Evolutionary conservation across 2,329 filamentous ascomycete species (phyloP).

Genomic region (Cryphonectria japonica): DNA sequence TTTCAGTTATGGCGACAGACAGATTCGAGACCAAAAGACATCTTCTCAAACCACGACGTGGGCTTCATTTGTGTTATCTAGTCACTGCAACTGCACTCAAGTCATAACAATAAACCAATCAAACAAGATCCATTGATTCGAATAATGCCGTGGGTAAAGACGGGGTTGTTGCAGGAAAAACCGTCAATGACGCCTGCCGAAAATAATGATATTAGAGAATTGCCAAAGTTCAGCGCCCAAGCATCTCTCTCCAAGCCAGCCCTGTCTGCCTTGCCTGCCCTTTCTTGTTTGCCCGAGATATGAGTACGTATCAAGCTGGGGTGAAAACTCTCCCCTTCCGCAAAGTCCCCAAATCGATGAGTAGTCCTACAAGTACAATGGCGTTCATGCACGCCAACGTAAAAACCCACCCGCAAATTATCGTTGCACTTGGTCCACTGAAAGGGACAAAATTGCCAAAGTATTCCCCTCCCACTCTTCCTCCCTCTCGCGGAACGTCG

Average conservation of each 20-base stretch:
- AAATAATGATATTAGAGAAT: conserved; percentile 7
- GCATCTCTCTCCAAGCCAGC: background rate
- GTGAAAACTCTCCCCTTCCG: background rate
- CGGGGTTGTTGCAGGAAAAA: background rate
- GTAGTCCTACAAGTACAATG: conserved; percentile 3
- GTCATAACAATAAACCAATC: background rate
- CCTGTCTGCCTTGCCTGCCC: background rate
- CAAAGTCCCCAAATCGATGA: background rate
- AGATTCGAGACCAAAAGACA: background rate
- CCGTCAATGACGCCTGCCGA: background rate
- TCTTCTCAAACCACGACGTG: background rate
- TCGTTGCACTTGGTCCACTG: background rate
- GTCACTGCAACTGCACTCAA: background rate
- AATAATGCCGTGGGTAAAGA: background rate
- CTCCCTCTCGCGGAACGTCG: background rate
- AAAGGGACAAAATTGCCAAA: background rate
- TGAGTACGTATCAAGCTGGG: background rate
- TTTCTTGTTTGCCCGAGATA: background rate
- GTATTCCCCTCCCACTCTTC: background rate
- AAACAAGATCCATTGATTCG: background rate
- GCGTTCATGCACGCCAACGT: conserved; percentile 5
- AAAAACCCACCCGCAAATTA: background rate
- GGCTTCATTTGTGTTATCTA: background rate
- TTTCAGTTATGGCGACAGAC: background rate
- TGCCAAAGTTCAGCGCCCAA: background rate